phyloP scores from a whole-genome alignment of 2,329 filamentous ascomycete species.

The Phaeosphaeria sp. region DNA sequence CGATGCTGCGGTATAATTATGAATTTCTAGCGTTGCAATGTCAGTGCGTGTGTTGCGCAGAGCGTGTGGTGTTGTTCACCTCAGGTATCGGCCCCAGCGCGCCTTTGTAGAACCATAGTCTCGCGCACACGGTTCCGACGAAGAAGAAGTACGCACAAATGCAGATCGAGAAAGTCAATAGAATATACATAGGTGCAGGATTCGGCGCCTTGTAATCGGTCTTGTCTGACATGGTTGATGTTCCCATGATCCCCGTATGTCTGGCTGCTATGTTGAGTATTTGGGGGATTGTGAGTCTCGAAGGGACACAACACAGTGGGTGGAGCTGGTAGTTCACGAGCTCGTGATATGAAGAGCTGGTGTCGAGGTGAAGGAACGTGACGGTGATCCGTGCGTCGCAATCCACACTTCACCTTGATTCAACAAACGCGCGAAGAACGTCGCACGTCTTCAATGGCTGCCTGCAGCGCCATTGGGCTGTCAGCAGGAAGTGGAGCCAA shows the following conservation, averaged over 20 bases:
- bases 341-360: not conserved
- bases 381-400: not conserved
- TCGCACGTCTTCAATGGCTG: not conserved
- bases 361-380: not conserved
- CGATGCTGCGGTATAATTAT: constrained; percentile 18
- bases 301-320: not conserved
- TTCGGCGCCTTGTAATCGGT: not conserved
- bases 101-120: constrained; percentile 37
- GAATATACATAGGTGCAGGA: constrained; percentile 16
- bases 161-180: constrained; percentile 21
- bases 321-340: not conserved
- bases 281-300: not conserved
- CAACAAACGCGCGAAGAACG: not conserved
- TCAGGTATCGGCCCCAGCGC: constrained; percentile 23
- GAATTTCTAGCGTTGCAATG: constrained; percentile 8
- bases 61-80: not conserved
- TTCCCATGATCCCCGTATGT: too few relatives aligned
- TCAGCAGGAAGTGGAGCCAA: not conserved
- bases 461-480: not conserved
- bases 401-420: not conserved
- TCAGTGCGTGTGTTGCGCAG: not conserved
- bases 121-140: constrained; percentile 23
- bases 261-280: too few relatives aligned
- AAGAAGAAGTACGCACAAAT: constrained; percentile 29
- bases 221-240: not conserved